These are phyloP conservation scores for Bipolaris zeicola DNA, from an alignment of 2,329 filamentous ascomycete species.

Conservation along the genomic window DNA sequence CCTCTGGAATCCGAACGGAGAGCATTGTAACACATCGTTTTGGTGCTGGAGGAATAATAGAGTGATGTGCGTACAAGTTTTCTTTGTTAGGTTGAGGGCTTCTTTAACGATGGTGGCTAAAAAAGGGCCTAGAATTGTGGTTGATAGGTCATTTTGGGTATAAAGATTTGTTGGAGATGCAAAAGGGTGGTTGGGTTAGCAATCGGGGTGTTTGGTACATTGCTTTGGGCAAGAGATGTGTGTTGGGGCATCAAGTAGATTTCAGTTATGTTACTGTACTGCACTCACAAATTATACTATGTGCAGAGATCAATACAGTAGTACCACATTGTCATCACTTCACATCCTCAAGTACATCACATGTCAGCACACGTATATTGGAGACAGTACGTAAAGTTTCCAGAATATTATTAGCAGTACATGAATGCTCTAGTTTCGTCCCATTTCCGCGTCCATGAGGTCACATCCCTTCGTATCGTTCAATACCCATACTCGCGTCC, in stretches of 20 bases:
- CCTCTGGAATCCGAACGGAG: conserved; percentile 45
- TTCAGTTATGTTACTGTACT: neutral
- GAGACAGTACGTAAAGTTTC: conserved; percentile 13
- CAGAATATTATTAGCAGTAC: conserved; percentile 27
- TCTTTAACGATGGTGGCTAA: too few species aligned
- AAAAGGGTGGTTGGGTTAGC: too few species aligned
- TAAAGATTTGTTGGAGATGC: too few species aligned
- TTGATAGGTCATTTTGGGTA: too few species aligned
- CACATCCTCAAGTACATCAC: neutral
- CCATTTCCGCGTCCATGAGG: conserved; percentile 14
- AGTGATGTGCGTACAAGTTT: conserved; percentile 39
- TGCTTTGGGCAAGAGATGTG: neutral
- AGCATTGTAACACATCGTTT: conserved; percentile 41
- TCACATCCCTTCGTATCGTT: conserved; percentile 20
- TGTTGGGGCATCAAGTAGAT: neutral
- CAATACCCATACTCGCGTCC: conserved; percentile 22
- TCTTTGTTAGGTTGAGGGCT: too few species aligned
- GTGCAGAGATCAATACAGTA: neutral
- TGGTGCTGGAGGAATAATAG: conserved; percentile 28
- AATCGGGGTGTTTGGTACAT: too few species aligned
- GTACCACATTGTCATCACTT: neutral
- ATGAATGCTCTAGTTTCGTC: conserved; percentile 10
- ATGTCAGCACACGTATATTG: neutral
- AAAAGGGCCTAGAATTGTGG: too few species aligned
- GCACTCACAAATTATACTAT: neutral